Base-by-base conservation (phyloP, 2,329 filamentous ascomycete species). In the Grosmannia huntii region DNA sequence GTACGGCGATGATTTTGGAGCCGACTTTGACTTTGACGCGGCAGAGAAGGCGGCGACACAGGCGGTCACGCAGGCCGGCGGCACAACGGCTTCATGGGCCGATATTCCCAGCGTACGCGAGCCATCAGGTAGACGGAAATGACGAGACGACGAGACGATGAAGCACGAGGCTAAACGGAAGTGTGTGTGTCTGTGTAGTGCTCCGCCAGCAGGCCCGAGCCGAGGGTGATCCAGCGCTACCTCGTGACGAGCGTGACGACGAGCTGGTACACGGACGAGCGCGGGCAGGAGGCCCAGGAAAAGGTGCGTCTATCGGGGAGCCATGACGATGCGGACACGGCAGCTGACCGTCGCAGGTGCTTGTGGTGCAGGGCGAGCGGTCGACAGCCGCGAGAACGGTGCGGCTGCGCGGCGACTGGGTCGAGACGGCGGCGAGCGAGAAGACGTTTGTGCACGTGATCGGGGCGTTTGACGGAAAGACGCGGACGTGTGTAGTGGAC, bases 381-480 rank as follows among this genome's bases (percentile, higher is more conserved):
- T 84, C 80, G 0, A 84, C 86, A 60, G 71, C 75, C 7, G 77
- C 80, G 62, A 86, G 81, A 65, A 83, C 81, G 1, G 84, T 97
- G 33, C 81, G 85, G 57, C 80, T 99, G 38, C 84, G 92, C 60
- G 89, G 89, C 59, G 87, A 89, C 54, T 99, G 94, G 94, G 80
- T 83, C 61, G 87, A 92, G 53, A 95, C 89, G 7, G 82, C 86
- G 33, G 62, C 87, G 46, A 62, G 59, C 58, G 33, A 87, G 50
- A 85, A 87, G 36, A 84, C 87, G 0, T 92, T 87, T 67, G 85
- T 97, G 48, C 91, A 99, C 68, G 76, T 99, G 59, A 89, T 95
- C 62, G 91, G 91, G 33, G 73, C 81, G 4, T 96, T 95, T 65
- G 80, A 86, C 59, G 64, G 72, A 0, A 23, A 12, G 46, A 77